Evolutionary conservation across 2,329 filamentous ascomycete genomes (phyloP).

Genomic region (Aureobasidium sp.): DNA sequence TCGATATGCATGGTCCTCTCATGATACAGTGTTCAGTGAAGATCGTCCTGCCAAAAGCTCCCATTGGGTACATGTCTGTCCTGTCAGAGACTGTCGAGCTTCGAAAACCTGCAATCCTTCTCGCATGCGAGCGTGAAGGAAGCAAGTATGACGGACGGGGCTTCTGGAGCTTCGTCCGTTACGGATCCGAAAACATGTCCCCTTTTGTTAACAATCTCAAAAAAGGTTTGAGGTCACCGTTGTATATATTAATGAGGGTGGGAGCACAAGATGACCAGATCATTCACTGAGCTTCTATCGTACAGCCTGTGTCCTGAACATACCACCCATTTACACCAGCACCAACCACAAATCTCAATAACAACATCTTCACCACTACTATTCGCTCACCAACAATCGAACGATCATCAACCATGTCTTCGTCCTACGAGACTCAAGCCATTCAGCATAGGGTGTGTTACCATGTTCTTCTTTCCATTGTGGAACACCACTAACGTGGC

Average conservation of each 20-base stretch:
- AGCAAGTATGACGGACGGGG: not conserved
- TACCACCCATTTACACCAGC: not conserved
- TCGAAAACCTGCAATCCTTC: not conserved
- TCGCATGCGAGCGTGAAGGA: not conserved
- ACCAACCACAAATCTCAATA: not conserved
- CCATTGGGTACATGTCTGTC: no score
- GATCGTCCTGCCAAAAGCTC: no score
- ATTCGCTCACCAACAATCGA: not conserved
- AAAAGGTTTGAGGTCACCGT: no score
- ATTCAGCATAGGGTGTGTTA: slow-evolving; percentile 21
- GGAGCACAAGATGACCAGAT: not conserved
- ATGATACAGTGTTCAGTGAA: no score
- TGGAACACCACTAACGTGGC: not conserved
- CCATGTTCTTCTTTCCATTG: not conserved
- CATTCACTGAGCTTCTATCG: not conserved
- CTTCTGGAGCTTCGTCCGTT: not conserved
- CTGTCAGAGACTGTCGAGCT: no score
- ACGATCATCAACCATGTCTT: not conserved
- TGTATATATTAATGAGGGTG: not conserved
- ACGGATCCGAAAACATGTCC: not conserved
- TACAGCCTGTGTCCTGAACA: not conserved
- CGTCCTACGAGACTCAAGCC: not conserved
- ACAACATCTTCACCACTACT: not conserved
- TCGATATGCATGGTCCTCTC: not conserved
- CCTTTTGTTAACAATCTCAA: no score